Evolutionary conservation across 805 yeast genomes (phyloP).

Genomic region (Saccharomycopsis sp.): DNA sequence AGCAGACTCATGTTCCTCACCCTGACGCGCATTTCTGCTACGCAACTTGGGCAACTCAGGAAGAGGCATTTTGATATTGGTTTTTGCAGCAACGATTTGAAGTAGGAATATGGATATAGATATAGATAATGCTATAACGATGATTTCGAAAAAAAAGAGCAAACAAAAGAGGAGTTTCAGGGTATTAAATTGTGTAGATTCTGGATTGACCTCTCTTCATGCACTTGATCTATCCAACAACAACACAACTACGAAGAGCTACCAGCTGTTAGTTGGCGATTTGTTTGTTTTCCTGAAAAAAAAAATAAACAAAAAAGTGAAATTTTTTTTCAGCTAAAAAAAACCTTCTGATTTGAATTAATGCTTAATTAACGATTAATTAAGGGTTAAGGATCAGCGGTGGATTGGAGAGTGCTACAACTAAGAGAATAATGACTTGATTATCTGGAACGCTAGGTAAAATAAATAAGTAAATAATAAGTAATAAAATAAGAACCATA

Average conservation of each 20-base stretch:
- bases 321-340: not conserved
- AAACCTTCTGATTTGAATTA: not conserved
- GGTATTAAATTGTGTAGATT: too few species aligned
- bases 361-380: too few species aligned
- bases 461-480: not conserved
- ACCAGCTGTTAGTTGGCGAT: not conserved
- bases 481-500: not conserved
- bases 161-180: too few species aligned
- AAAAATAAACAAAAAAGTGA: not conserved
- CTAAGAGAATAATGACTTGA: not conserved
- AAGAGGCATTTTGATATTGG: slow-evolving; percentile 9
- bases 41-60: slow-evolving; percentile 13
- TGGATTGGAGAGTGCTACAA: too few species aligned
- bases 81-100: too few species aligned
- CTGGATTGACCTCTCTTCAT: too few species aligned
- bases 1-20: not conserved
- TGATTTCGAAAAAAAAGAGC: too few species aligned
- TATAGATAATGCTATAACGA: too few species aligned
- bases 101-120: too few species aligned
- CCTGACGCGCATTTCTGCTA: slow-evolving; percentile 11
- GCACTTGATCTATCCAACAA: too few species aligned
- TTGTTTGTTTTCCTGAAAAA: not conserved
- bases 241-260: too few species aligned
- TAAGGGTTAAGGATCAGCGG: too few species aligned
- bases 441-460: not conserved